These are phyloP conservation scores for Spizellomyces punctatus DNA, from an alignment of 192 early-diverging fungal genomes.

Conservation along the genomic window DNA sequence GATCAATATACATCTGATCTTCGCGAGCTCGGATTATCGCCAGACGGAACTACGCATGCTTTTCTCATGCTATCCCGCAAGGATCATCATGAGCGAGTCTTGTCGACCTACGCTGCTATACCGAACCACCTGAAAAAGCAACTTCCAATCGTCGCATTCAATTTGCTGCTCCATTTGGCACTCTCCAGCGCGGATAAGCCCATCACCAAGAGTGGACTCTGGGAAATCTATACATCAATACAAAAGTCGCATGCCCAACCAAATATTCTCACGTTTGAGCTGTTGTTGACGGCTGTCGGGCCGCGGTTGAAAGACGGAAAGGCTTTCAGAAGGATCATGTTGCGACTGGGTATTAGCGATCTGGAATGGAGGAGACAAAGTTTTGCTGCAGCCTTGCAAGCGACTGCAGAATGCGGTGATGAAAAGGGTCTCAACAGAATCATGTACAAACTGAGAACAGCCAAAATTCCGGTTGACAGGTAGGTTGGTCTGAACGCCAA, in stretches of 20 bases:
- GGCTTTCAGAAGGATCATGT: conserved; percentile 9
- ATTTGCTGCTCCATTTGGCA: background rate
- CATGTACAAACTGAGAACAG: background rate
- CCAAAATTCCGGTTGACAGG: background rate
- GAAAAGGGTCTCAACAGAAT: conserved; percentile 14
- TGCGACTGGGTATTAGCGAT: background rate
- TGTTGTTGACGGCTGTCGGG: conserved; percentile 7
- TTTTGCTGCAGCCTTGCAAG: conserved; percentile 12
- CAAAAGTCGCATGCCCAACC: conserved; percentile 1
- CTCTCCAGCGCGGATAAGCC: background rate
- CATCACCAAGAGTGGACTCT: conserved; percentile 10
- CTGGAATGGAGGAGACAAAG: conserved; percentile 12
- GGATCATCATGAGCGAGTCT: background rate
- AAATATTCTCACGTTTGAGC: conserved; percentile 11
- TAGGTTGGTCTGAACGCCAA: background rate
- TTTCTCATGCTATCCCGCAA: conserved; percentile 1
- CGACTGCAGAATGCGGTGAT: conserved; percentile 13
- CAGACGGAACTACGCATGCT: conserved; percentile 8
- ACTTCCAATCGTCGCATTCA: conserved; percentile 12
- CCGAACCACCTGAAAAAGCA: background rate
- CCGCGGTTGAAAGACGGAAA: conserved; percentile 4
- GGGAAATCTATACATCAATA: conserved; percentile 13
- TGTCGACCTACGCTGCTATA: background rate
- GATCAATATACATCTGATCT: background rate
- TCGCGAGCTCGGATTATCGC: background rate